phyloP scores from a whole-genome alignment of 2,329 filamentous ascomycete genomes.

The Beauveria bassiana region DNA sequence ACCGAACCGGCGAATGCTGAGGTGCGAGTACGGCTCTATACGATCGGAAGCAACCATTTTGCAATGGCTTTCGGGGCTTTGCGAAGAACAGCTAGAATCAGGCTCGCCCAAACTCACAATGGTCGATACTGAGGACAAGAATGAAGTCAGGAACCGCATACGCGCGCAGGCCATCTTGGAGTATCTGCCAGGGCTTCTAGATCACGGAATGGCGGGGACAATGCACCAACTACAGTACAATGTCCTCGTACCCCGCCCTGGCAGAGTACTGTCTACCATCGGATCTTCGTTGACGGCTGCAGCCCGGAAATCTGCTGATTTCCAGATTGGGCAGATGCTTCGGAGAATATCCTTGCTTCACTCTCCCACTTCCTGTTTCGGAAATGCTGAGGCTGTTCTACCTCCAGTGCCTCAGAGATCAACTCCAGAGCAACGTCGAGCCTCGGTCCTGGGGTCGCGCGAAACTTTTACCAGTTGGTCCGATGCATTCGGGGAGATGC shows the following conservation, averaged over 20 bases:
- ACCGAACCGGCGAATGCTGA: slow-evolving; percentile 35
- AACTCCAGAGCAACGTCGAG: neutral
- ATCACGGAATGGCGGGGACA: slow-evolving; percentile 25
- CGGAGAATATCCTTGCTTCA: slow-evolving; percentile 34
- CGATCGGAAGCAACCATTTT: slow-evolving; percentile 38
- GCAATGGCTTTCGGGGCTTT: slow-evolving; percentile 32
- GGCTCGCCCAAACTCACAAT: neutral
- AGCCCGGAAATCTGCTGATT: slow-evolving; percentile 34
- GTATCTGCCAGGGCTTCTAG: slow-evolving; percentile 4
- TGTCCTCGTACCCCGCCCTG: slow-evolving; percentile 31
- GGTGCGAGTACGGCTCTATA: slow-evolving; percentile 37
- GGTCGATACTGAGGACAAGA: slow-evolving; percentile 1
- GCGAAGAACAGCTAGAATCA: neutral
- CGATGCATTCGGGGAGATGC: slow-evolving; percentile 46
- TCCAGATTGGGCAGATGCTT: slow-evolving; percentile 39
- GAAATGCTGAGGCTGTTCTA: slow-evolving; percentile 24
- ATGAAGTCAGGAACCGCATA: neutral
- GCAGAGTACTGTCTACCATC: slow-evolving; percentile 31
- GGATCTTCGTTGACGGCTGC: slow-evolving; percentile 22
- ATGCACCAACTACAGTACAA: slow-evolving; percentile 32
- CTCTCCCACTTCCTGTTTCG: slow-evolving; percentile 42
- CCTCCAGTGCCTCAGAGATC: slow-evolving; percentile 15
- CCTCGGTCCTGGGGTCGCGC: neutral
- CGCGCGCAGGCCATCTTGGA: slow-evolving; percentile 15
- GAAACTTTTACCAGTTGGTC: slow-evolving; percentile 34